phyloP scores from a whole-genome alignment of 345 rosid species.

The Arabis alpina region DNA sequence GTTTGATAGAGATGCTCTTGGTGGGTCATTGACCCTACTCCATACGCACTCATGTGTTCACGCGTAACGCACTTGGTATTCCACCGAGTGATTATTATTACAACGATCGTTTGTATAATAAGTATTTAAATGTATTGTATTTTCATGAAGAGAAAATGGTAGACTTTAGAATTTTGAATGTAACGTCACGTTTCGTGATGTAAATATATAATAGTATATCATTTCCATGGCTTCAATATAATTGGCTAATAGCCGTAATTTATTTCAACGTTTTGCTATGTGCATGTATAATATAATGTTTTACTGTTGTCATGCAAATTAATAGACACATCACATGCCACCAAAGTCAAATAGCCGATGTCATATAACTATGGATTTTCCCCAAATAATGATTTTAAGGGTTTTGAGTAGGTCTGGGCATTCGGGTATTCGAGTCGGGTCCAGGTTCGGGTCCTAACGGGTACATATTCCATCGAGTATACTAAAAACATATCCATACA shows the following conservation, averaged over 20 bases:
- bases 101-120: background rate
- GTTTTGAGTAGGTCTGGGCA: too few relatives aligned
- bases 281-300: background rate
- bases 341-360: constrained; percentile 15
- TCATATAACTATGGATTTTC: constrained; percentile 13
- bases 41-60: constrained; percentile 32
- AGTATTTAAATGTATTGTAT: background rate
- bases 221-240: constrained; percentile 3
- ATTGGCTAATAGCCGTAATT: constrained; percentile 8
- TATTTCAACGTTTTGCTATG: constrained; percentile 31
- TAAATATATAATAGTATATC: background rate
- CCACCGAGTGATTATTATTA: constrained; percentile 16
- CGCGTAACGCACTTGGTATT: constrained; percentile 30
- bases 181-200: constrained; percentile 31
- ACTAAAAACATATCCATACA: too few relatives aligned
- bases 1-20: constrained; percentile 19
- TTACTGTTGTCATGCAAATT: background rate
- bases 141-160: background rate
- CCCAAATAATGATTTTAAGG: background rate
- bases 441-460: too few relatives aligned
- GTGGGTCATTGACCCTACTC: constrained; percentile 9
- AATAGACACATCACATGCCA: constrained; percentile 12
- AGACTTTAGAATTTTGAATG: constrained; percentile 18
- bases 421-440: too few relatives aligned
- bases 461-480: too few relatives aligned